A percentile compares a stretch with the other conserved stretches of the same genome.
Evolutionary conservation across 768 basidiomycete species (phyloP).

Genomic region (Kwoniella shandongensis): DNA sequence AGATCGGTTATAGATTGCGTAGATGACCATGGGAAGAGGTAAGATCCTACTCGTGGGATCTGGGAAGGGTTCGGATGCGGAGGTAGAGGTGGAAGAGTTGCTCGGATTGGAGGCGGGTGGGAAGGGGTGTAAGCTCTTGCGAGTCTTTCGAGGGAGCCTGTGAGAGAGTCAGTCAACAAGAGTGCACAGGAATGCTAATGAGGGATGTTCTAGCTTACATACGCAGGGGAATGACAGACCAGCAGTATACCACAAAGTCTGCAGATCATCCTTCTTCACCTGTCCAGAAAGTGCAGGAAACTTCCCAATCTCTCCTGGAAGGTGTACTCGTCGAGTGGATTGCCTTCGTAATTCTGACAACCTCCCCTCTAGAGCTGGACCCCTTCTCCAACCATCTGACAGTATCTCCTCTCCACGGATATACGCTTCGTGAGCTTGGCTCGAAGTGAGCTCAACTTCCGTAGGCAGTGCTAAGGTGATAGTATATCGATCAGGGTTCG

Average conservation of each 20-base stretch:
- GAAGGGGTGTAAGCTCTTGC: conserved; percentile 4
- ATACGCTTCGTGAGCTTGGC: conserved; percentile 3
- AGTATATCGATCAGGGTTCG: conserved; percentile 4
- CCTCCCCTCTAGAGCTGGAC: conserved; percentile 2
- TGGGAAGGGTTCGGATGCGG: conserved; percentile 6
- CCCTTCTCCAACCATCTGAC: conserved; percentile 18
- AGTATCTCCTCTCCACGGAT: conserved; percentile 21
- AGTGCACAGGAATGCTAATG: background rate
- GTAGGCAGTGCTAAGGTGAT: conserved; percentile 16
- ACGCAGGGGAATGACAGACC: conserved; percentile 25
- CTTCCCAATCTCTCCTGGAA: too few species aligned
- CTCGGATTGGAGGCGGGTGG: conserved; percentile 8
- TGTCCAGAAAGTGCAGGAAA: too few species aligned
- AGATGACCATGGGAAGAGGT: conserved; percentile 12
- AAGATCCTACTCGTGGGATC: conserved; percentile 7
- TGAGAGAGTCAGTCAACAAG: background rate
- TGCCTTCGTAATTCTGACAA: background rate
- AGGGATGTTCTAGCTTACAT: conserved; percentile 20
- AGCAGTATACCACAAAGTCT: conserved; percentile 34
- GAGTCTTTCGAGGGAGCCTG: conserved; percentile 15
- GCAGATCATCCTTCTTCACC: background rate
- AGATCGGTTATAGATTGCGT: conserved; percentile 13
- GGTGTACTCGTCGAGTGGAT: too few species aligned
- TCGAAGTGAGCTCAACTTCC: background rate
- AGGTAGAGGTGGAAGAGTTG: conserved; percentile 11